phyloP scores from a whole-genome alignment of 73 alveolate genomes.

The Paramecium caudatum region DNA sequence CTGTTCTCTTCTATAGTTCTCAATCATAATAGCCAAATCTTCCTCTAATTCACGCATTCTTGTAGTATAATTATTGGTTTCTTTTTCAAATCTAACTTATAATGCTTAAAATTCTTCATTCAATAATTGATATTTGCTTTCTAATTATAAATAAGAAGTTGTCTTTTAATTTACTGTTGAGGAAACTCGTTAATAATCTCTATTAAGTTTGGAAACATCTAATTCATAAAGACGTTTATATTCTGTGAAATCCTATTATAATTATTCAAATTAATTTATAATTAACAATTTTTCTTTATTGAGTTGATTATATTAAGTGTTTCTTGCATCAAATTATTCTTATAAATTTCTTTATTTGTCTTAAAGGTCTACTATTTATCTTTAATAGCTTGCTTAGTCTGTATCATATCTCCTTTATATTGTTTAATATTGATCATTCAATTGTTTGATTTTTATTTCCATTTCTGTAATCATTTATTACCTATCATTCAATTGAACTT shows the following conservation, averaged over 20 bases:
- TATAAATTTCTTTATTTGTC: neutral
- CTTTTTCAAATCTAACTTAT: conserved; percentile 21
- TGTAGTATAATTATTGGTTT: conserved; percentile 22
- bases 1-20: conserved; percentile 9
- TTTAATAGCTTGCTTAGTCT: neutral
- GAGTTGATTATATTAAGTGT: neutral
- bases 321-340: neutral
- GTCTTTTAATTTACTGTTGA: neutral
- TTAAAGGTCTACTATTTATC: neutral
- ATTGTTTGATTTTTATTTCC: neutral
- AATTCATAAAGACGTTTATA: neutral
- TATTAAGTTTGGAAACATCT: conserved; percentile 15
- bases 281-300: neutral
- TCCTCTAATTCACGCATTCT: conserved; percentile 24
- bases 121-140: neutral
- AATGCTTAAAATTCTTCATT: conserved; percentile 36
- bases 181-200: neutral
- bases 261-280: neutral
- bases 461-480: neutral
- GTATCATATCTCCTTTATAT: neutral
- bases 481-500: conserved; percentile 33
- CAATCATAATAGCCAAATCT: conserved; percentile 19
- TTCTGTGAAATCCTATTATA: neutral
- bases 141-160: conserved; percentile 1
- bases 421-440: neutral